Conservation (phyloP, 345 rosid species). For the Physaria fendleri region DNA sequence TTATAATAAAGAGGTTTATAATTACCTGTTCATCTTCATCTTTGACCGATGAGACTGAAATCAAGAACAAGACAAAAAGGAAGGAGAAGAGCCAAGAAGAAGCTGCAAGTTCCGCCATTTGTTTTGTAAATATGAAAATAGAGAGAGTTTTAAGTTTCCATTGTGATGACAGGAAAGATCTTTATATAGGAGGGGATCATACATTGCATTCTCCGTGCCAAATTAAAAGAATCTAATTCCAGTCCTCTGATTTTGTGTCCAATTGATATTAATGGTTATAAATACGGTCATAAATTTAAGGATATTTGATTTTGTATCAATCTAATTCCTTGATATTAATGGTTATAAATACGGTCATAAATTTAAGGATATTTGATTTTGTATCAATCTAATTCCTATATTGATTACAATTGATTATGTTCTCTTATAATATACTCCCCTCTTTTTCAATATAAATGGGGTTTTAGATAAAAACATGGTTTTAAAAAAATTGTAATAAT, state of each 20-base stretch:
- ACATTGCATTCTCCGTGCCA: neutral
- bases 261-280: neutral
- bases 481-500: too few relatives aligned
- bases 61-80: neutral
- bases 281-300: too few relatives aligned
- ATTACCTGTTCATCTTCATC: conserved; percentile 12
- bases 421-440: too few relatives aligned
- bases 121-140: neutral
- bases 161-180: neutral
- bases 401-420: too few relatives aligned
- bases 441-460: too few relatives aligned
- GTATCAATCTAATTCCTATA: too few relatives aligned
- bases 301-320: too few relatives aligned
- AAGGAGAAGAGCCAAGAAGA: conserved; percentile 6
- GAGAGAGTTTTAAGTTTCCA: neutral
- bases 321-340: too few relatives aligned
- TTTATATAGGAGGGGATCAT: conserved; percentile 2
- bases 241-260: conserved; percentile 5
- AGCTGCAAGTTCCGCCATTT: conserved; percentile 9
- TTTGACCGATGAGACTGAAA: conserved; percentile 1
- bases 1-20: neutral
- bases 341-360: too few relatives aligned
- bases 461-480: too few relatives aligned
- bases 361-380: too few relatives aligned
- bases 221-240: conserved; percentile 11